phyloP scores from a whole-genome alignment of 2,329 filamentous ascomycete species.

The Aureobasidium pullulans region DNA sequence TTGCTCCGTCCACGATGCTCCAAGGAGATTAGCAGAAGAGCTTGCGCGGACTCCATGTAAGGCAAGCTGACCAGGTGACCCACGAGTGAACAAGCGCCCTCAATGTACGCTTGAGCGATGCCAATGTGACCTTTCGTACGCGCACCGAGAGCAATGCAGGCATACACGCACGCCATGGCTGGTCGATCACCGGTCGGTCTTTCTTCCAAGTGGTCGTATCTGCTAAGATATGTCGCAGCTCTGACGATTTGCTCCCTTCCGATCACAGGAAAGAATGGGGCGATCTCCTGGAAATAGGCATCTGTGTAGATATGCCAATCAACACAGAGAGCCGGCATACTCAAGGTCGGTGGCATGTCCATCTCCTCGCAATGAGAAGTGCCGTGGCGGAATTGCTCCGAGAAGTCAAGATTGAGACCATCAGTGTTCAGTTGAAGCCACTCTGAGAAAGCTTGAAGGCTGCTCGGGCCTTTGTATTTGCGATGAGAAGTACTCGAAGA shows the following conservation, averaged over 20 bases:
- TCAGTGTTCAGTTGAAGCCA: conserved; percentile 14
- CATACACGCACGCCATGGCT: neutral
- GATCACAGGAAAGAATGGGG: neutral
- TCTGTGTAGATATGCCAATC: neutral
- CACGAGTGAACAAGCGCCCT: neutral
- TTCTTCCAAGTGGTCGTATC: neutral
- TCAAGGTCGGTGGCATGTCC: neutral
- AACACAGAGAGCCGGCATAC: neutral
- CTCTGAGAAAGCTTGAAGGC: conserved; percentile 15
- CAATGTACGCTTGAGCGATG: neutral
- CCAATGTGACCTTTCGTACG: neutral
- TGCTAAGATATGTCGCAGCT: neutral
- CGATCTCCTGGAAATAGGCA: neutral
- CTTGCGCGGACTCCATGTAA: neutral
- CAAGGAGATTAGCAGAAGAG: neutral
- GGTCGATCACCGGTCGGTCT: neutral
- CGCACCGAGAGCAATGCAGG: neutral
- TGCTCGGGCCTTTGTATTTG: conserved; percentile 16
- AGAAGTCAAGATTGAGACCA: neutral
- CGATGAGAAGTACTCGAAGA: neutral
- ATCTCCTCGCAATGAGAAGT: neutral
- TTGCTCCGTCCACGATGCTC: neutral
- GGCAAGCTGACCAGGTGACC: neutral
- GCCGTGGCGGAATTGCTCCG: neutral
- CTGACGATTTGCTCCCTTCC: neutral